phyloP scores from a whole-genome alignment of 1,139 yeast species.

The Taphrina betulina region DNA sequence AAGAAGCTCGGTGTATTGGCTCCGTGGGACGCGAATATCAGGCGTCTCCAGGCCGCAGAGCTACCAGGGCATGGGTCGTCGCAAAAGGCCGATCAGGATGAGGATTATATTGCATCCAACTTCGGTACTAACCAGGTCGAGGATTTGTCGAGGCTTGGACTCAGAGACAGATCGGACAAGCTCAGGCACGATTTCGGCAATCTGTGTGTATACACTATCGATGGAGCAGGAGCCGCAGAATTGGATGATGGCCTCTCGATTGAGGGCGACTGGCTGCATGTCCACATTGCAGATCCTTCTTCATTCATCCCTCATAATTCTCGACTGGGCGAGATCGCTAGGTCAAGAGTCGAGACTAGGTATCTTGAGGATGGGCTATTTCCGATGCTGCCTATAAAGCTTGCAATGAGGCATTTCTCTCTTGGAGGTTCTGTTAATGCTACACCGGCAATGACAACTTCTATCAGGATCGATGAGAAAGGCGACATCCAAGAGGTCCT shows the following conservation, averaged over 20 bases:
- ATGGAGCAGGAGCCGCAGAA: conserved; percentile 76
- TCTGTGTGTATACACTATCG: conserved; percentile 77
- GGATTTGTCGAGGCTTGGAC: not conserved
- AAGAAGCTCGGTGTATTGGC: conserved; percentile 25
- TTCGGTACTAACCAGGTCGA: conserved; percentile 4
- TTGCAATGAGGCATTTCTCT: conserved; percentile 60
- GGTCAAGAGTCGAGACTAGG: conserved; percentile 62
- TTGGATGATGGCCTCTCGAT: conserved; percentile 91
- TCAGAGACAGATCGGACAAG: conserved; percentile 32
- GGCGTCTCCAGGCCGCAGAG: conserved; percentile 12
- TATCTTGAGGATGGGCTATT: conserved; percentile 69
- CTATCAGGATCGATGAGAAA: conserved; percentile 42
- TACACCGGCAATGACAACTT: conserved; percentile 55
- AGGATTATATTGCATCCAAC: not conserved
- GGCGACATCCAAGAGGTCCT: conserved; percentile 40
- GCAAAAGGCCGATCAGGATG: conserved; percentile 8
- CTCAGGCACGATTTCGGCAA: conserved; percentile 40
- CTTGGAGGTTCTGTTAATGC: conserved; percentile 44
- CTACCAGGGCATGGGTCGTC: conserved; percentile 22
- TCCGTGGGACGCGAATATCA: conserved; percentile 28
- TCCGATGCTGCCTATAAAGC: conserved; percentile 69
- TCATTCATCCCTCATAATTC: conserved; percentile 57
- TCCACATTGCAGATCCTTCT: conserved; percentile 88
- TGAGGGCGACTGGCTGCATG: conserved; percentile 50
- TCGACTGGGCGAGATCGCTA: conserved; percentile 59